Evolutionary conservation across 2,329 filamentous ascomycete species (phyloP), one percentile per base, ranked within the genome.

Genomic region (Leptographium procerum): DNA sequence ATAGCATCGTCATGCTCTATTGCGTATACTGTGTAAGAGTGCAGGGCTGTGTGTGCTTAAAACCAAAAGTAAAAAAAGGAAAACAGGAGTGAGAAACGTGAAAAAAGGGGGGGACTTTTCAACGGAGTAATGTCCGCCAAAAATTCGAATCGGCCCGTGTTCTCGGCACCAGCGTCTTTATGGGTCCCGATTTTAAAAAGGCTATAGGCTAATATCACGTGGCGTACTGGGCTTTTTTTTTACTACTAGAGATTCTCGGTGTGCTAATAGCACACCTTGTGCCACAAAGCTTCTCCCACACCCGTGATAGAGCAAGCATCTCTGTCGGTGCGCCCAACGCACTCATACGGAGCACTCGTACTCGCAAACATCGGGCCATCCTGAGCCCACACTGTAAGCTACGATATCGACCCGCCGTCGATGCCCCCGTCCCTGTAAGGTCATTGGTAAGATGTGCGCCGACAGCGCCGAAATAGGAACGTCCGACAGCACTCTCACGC

Each of bases 91-190:
- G 19, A 28, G 22, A 36, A 52, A 57, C 16, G 52, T 24, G 4
- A 52, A 57, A 51, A 56, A 51, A 52, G n/a, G 36, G 34, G 50
- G 36, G 33, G 2, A 52, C 24, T 48, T 48, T 16, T 19, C 16
- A 13, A 36, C 19, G 29, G 29, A 34, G 31, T 53, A 31, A 40
- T 34, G 7, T n/a, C 24, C 36, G 19, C 36, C 53, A 43, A 31
- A n/a, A 33, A 26, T 10, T 55, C 40, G 51, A 62, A 52, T 62
- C 60, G 60, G 60, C 54, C 60, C 59, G 60, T 36, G 13, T 56
- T 26, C 26, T 22, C 53, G 52, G 33, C 40, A 45, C 34, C 29
- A 47, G 19, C 33, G 48, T 19, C 33, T 28, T n/a, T 9, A 31
- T 24, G 34, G 19, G 19, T 22, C 51, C 51, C 31, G 29, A n/a